phyloP scores from a whole-genome alignment of 2,329 filamentous ascomycete genomes.

The Talaromyces pinophilus region DNA sequence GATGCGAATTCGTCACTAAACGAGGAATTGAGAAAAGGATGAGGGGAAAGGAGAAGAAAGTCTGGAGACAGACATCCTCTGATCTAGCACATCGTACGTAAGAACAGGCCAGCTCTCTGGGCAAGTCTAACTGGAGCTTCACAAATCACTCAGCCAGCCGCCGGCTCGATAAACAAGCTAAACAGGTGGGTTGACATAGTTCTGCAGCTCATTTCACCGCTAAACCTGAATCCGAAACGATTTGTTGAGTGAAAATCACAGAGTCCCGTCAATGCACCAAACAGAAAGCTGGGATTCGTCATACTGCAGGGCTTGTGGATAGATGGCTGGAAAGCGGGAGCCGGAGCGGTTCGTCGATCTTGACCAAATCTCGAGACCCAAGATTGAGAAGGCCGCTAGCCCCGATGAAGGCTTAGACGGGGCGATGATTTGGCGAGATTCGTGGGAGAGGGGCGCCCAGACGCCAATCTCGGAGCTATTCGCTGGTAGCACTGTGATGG shows the following conservation, averaged over 20 bases:
- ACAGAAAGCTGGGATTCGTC: constrained; percentile 9
- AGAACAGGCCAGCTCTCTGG: not conserved
- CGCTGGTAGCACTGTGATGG: constrained; percentile 7
- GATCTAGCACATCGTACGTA: not conserved
- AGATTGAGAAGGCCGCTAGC: constrained; percentile 11
- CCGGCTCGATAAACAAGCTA: not conserved
- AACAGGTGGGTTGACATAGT: constrained; percentile 14
- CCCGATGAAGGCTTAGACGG: not conserved
- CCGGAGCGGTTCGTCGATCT: constrained; percentile 23
- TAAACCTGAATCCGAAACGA: constrained; percentile 13
- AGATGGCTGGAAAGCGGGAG: constrained; percentile 12
- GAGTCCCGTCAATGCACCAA: not conserved
- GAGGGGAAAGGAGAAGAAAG: not conserved
- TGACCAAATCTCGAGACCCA: constrained; percentile 15
- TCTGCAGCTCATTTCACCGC: constrained; percentile 21
- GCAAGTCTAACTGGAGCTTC: not conserved
- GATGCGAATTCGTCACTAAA: not conserved
- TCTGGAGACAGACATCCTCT: not conserved
- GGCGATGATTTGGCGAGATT: constrained; percentile 13
- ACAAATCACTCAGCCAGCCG: constrained; percentile 14
- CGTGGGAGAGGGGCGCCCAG: constrained; percentile 3
- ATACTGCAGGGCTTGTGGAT: constrained; percentile 4
- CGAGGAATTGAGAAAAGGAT: not conserved
- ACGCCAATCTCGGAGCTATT: constrained; percentile 13
- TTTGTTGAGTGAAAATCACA: not conserved